Conservation (phyloP, 345 rosid species). For the Moringa oleifera region DNA sequence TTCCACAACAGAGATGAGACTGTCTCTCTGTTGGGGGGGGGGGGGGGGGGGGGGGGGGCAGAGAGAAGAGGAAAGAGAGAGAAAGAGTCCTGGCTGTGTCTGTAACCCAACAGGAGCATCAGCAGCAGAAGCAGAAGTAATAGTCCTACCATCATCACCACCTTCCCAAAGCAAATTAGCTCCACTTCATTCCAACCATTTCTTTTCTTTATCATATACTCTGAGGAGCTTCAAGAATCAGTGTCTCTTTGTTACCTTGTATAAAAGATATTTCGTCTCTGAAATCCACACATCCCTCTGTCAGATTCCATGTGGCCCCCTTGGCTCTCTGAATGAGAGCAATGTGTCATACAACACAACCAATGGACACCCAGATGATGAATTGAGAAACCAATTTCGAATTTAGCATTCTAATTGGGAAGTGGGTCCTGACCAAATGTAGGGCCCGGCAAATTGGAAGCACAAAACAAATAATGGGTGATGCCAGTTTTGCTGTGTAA, state of each 20-base stretch:
- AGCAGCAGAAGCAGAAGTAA: too few relatives aligned
- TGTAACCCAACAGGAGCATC: constrained; percentile 18
- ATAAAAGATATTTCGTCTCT: constrained; percentile 6
- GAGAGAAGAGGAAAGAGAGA: too few relatives aligned
- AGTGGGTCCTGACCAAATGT: neutral
- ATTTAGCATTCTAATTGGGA: constrained; percentile 28
- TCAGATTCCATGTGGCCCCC: constrained; percentile 62
- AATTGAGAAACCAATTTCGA: constrained; percentile 22
- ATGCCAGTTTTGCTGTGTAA: constrained; percentile 31
- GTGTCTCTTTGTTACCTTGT: constrained; percentile 18
- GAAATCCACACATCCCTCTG: constrained; percentile 12
- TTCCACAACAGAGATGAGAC: constrained; percentile 33
- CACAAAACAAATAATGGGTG: constrained; percentile 36
- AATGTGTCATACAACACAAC: constrained; percentile 31
- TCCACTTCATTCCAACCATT: constrained; percentile 11
- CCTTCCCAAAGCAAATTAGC: constrained; percentile 19
- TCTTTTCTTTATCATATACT: constrained; percentile 4
- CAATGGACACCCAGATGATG: constrained; percentile 23
- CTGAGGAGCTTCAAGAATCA: constrained; percentile 21
- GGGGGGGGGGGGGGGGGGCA: too few relatives aligned
- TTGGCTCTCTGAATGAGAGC: constrained; percentile 45
- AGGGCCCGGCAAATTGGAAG: constrained; percentile 30
- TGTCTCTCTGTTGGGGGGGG: constrained; percentile 45
- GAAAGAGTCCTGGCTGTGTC: constrained; percentile 26
- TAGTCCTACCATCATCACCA: constrained; percentile 18